Percentiles rank a stretch among this genome's conserved stretches.
These are phyloP conservation scores for Nepenthes alata DNA, from an alignment of 179 eudicot species.

Conservation along the genomic window DNA sequence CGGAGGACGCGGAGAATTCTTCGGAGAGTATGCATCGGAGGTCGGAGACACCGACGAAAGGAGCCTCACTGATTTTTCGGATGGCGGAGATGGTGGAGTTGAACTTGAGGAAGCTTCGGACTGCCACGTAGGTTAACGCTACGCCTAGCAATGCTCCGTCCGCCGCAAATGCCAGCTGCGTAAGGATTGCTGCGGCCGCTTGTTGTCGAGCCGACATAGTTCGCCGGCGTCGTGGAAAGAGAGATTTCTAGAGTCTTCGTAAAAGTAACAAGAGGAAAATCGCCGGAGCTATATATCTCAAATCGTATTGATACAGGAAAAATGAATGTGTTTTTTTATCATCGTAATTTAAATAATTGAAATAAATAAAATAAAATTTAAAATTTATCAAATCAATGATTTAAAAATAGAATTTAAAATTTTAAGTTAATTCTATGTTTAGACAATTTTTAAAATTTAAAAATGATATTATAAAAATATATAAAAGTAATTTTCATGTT, in stretches of 20 bases:
- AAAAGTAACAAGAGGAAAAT: background rate
- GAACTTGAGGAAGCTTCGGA: conserved; percentile 40
- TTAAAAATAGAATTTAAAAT: too few relatives aligned
- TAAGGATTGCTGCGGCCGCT: conserved; percentile 42
- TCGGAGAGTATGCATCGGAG: conserved; percentile 46
- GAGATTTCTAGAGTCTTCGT: background rate
- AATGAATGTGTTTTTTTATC: too few relatives aligned
- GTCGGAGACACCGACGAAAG: conserved; percentile 53
- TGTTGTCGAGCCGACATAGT: conserved; percentile 67
- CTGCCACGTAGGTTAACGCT: conserved; percentile 59
- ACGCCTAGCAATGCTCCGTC: conserved; percentile 82
- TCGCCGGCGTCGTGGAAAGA: background rate
- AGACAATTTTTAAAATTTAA: too few relatives aligned
- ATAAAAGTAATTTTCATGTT: too few relatives aligned
- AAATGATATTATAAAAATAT: too few relatives aligned
- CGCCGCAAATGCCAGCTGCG: conserved; percentile 50
- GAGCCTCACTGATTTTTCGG: conserved; percentile 42
- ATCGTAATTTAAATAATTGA: too few relatives aligned
- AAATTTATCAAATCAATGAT: too few relatives aligned
- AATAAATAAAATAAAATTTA: too few relatives aligned
- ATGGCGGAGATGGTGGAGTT: conserved; percentile 51
- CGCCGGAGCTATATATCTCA: background rate
- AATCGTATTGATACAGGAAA: too few relatives aligned
- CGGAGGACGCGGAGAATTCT: conserved; percentile 9
- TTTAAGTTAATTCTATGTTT: too few relatives aligned